Evolutionary conservation across 2,329 filamentous ascomycete genomes (phyloP).

Genomic region (Fusarium drepaniforme): DNA sequence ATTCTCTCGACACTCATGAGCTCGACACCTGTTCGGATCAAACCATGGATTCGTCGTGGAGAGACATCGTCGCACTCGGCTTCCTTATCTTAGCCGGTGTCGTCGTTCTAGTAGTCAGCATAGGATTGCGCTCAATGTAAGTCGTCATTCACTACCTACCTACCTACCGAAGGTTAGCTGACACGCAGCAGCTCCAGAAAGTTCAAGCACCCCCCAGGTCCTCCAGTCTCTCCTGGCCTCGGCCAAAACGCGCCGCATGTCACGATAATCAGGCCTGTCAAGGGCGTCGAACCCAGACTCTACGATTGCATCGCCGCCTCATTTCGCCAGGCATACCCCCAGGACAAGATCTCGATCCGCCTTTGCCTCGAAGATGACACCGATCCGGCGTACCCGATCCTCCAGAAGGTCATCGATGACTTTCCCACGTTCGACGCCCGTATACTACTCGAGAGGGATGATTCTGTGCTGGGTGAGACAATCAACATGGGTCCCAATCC

Average conservation of each 20-base stretch:
- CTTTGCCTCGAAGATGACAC: conserved; percentile 82
- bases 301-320: conserved; percentile 93
- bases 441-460: conserved; percentile 85
- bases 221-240: conserved; percentile 64
- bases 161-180: neutral
- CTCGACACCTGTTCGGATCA: neutral
- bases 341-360: conserved; percentile 79
- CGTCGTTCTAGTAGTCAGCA: conserved; percentile 65
- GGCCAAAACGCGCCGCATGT: conserved; percentile 76
- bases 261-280: conserved; percentile 92
- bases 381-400: conserved; percentile 82
- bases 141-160: conserved; percentile 29
- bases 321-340: conserved; percentile 85
- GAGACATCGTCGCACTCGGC: conserved; percentile 57
- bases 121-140: conserved; percentile 70
- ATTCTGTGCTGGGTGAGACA: conserved; percentile 72
- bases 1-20: neutral
- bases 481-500: conserved; percentile 89
- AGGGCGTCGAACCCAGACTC: conserved; percentile 88
- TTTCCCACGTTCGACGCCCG: conserved; percentile 79
- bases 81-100: conserved; percentile 66
- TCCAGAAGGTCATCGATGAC: conserved; percentile 78
- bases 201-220: conserved; percentile 63
- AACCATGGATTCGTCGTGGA: conserved; percentile 44
- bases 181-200: conserved; percentile 58